Percentiles rank a stretch among this genome's conserved stretches.
Conservation (phyloP, 352 stramenopile species). For the Aphanomyces cochlioides region DNA sequence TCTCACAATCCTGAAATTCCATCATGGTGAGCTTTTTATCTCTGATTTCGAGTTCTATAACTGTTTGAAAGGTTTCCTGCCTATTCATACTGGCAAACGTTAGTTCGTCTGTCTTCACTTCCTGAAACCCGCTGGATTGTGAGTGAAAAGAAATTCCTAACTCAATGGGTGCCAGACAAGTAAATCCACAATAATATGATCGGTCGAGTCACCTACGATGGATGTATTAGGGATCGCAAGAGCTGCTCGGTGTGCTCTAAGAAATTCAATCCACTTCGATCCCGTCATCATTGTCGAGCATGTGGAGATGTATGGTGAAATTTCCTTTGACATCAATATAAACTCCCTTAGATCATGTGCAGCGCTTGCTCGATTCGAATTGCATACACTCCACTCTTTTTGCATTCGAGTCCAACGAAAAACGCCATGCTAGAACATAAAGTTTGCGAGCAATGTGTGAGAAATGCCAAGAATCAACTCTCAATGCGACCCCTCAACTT, state of each 20-base stretch:
- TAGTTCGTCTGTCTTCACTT: not conserved
- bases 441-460: conserved; percentile 1
- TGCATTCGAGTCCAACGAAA: not conserved
- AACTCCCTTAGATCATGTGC: conserved; percentile 24
- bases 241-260: conserved; percentile 19
- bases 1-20: not conserved
- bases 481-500: not conserved
- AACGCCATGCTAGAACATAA: conserved; percentile 15
- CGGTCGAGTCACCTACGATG: not conserved
- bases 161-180: conserved; percentile 24
- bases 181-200: not conserved
- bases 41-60: not conserved
- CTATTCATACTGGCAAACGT: conserved; percentile 13
- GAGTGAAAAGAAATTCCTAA: not conserved
- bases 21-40: not conserved
- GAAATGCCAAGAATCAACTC: not conserved
- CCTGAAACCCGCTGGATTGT: conserved; percentile 13
- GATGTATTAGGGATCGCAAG: not conserved
- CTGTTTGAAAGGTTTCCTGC: not conserved
- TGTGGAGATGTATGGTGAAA: conserved; percentile 18
- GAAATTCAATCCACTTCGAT: conserved; percentile 24
- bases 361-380: conserved; percentile 12
- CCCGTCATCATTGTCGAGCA: conserved; percentile 23
- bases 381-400: conserved; percentile 6
- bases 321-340: not conserved